phyloP scores from a whole-genome alignment of 2,329 filamentous ascomycete genomes.

The Zelopaecilomyces penicillatus region DNA sequence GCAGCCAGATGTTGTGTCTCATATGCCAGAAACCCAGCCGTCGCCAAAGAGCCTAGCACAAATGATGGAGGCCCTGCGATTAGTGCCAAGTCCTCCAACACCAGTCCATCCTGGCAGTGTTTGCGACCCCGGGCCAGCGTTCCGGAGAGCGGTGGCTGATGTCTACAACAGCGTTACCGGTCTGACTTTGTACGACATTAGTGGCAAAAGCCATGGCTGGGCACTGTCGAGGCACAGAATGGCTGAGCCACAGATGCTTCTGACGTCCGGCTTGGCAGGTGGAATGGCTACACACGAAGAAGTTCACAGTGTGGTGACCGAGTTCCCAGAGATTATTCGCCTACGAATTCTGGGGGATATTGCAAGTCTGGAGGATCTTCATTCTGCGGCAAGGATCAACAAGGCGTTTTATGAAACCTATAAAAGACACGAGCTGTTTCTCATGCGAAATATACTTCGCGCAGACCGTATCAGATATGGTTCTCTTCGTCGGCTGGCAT shows the following conservation, averaged over 20 bases:
- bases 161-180: conserved; percentile 44
- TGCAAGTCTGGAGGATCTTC: conserved; percentile 33
- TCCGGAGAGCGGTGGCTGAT: conserved; percentile 39
- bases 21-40: conserved; percentile 16
- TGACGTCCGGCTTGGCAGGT: conserved; percentile 16
- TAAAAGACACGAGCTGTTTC: conserved; percentile 32
- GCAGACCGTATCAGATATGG: conserved; percentile 17
- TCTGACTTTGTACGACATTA: conserved; percentile 40
- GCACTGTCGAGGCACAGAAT: conserved; percentile 33
- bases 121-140: conserved; percentile 41
- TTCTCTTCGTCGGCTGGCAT: conserved; percentile 11
- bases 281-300: conserved; percentile 26
- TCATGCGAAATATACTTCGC: conserved; percentile 29
- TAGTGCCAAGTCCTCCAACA: conserved; percentile 36
- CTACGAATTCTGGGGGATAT: conserved; percentile 33
- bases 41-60: conserved; percentile 34
- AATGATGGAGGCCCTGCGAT: conserved; percentile 34
- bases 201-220: conserved; percentile 41
- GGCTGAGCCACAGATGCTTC: conserved; percentile 26
- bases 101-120: conserved; percentile 32
- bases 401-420: conserved; percentile 36
- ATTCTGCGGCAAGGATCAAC: conserved; percentile 33
- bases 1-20: conserved; percentile 19
- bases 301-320: conserved; percentile 22
- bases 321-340: conserved; percentile 29